A percentile compares a stretch with the other conserved stretches of the same genome.
Evolutionary conservation across 257 asterid genomes (phyloP).

Genomic region (Nicotiana obtusifolia): DNA sequence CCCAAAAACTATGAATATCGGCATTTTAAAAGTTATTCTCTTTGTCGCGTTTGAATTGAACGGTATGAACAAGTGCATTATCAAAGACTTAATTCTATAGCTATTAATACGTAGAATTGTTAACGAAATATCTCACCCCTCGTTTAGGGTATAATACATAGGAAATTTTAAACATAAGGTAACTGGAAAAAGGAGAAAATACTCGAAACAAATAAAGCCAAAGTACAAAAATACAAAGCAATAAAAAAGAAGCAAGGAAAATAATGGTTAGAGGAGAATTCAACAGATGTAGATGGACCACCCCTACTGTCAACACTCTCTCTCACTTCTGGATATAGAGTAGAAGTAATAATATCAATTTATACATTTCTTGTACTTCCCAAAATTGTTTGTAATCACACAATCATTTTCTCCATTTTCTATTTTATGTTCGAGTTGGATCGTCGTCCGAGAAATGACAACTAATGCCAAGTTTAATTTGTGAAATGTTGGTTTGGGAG

Average conservation of each 20-base stretch:
- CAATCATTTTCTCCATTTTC: background rate
- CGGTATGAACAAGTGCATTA: background rate
- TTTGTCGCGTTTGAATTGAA: no score
- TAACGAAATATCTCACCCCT: no score
- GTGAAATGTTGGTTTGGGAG: no score
- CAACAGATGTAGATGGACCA: conserved; percentile 1
- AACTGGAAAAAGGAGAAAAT: background rate
- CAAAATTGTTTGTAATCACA: background rate
- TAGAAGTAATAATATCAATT: conserved; percentile 11
- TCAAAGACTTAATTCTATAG: no score
- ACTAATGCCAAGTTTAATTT: background rate
- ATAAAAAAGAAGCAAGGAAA: background rate
- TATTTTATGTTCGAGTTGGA: background rate
- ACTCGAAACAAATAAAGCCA: conserved; percentile 8
- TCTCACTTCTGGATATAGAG: background rate
- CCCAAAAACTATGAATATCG: no score
- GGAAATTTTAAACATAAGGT: background rate
- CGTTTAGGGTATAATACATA: no score
- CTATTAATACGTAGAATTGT: no score
- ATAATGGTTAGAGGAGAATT: background rate
- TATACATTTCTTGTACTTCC: conserved; percentile 3
- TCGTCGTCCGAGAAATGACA: background rate
- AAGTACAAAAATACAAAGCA: conserved; percentile 5
- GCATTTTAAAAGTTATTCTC: no score
- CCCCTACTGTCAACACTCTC: conserved; percentile 2